These are phyloP conservation scores for Ophiostoma sp. DNA, from an alignment of 2,329 filamentous ascomycete genomes.

Conservation along the genomic window DNA sequence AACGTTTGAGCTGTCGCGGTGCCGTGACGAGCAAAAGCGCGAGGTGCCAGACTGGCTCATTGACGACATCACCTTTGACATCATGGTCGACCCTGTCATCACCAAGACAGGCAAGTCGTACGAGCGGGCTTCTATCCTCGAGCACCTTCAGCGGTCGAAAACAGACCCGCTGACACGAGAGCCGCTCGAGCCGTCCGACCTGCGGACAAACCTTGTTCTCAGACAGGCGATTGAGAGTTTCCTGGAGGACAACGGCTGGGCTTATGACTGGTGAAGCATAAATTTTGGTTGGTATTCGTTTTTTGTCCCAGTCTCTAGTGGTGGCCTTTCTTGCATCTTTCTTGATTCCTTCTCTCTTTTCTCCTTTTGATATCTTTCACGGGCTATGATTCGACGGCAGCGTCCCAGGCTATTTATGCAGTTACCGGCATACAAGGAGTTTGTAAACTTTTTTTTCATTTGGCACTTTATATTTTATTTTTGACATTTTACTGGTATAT, in stretches of 20 bases:
- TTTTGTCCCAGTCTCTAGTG: background rate
- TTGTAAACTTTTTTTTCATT: background rate
- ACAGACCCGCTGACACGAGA: slow-evolving; percentile 83
- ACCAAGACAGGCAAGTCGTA: slow-evolving; percentile 87
- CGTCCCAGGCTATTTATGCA: slow-evolving; percentile 8
- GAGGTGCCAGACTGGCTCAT: slow-evolving; percentile 71
- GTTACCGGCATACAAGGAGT: background rate
- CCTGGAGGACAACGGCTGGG: slow-evolving; percentile 81
- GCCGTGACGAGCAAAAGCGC: slow-evolving; percentile 42
- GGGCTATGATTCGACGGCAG: slow-evolving; percentile 5
- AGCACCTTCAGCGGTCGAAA: slow-evolving; percentile 70
- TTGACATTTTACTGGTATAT: background rate
- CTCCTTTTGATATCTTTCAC: background rate
- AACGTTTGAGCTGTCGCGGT: slow-evolving; percentile 50
- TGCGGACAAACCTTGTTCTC: slow-evolving; percentile 76
- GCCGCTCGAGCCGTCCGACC: slow-evolving; percentile 60
- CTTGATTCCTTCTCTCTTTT: background rate
- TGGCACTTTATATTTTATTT: background rate
- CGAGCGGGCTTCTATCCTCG: slow-evolving; percentile 77
- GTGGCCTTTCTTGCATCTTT: background rate
- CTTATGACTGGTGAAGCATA: slow-evolving; percentile 70
- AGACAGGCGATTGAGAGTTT: slow-evolving; percentile 69
- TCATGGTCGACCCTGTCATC: slow-evolving; percentile 69
- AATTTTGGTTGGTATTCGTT: background rate
- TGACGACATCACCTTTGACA: slow-evolving; percentile 68